Conservation (phyloP, 495 filamentous ascomycete genomes). For the Penicillium psychrofluorescens region DNA sequence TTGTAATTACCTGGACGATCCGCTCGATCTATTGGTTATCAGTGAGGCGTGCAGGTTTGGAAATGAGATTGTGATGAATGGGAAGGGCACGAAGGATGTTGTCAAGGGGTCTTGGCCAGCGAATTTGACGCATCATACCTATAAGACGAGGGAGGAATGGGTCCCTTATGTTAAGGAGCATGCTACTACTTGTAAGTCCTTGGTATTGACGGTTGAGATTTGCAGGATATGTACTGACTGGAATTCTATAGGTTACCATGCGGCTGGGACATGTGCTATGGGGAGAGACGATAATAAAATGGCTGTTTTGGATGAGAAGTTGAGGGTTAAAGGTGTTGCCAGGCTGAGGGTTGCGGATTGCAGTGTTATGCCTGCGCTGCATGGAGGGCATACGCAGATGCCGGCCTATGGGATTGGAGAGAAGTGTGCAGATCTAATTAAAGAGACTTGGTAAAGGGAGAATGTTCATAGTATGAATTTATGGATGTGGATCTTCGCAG, state of each 20-base stretch:
- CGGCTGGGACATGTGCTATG: slow-evolving; percentile 47
- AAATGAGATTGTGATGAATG: slow-evolving; percentile 48
- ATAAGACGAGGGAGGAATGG: slow-evolving; percentile 43
- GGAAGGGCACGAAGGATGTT: slow-evolving; percentile 46
- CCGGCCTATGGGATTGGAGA: slow-evolving; percentile 54
- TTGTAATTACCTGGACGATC: slow-evolving; percentile 42
- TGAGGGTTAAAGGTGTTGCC: slow-evolving; percentile 44
- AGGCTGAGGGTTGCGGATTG: slow-evolving; percentile 50
- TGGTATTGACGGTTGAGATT: neutral
- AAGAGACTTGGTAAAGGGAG: slow-evolving; percentile 26
- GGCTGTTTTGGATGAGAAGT: slow-evolving; percentile 49
- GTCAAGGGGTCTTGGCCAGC: slow-evolving; percentile 48
- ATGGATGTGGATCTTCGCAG: too few species aligned
- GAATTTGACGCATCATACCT: slow-evolving; percentile 35
- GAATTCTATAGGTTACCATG: slow-evolving; percentile 35
- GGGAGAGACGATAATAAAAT: slow-evolving; percentile 35
- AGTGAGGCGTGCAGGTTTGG: slow-evolving; percentile 42
- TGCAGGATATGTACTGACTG: slow-evolving; percentile 3
- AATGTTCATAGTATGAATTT: slow-evolving; percentile 7
- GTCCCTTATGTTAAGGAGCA: slow-evolving; percentile 38
- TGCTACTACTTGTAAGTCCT: slow-evolving; percentile 44
- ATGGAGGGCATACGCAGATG: slow-evolving; percentile 52
- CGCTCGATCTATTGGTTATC: slow-evolving; percentile 40
- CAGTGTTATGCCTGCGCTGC: slow-evolving; percentile 47
- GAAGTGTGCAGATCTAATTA: slow-evolving; percentile 51